These are phyloP conservation scores for Hirschioporus abietinus DNA, from an alignment of 768 basidiomycete genomes.

Conservation along the genomic window DNA sequence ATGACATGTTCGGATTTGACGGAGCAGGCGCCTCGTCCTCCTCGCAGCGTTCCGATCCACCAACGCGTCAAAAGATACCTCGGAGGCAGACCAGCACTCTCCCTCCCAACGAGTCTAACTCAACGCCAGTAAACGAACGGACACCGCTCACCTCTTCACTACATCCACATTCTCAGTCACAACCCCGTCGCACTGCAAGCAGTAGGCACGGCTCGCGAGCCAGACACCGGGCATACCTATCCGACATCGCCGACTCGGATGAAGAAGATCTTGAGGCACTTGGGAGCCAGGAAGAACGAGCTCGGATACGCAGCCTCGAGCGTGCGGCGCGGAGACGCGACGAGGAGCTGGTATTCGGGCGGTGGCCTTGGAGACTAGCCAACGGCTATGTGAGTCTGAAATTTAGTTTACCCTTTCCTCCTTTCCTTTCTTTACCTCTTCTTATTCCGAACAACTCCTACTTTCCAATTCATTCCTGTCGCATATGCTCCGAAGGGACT, in stretches of 20 bases:
- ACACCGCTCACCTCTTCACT: conserved; percentile 32
- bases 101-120: neutral
- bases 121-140: conserved; percentile 25
- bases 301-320: conserved; percentile 19
- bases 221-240: conserved; percentile 13
- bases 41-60: conserved; percentile 9
- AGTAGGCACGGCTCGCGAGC: conserved; percentile 6
- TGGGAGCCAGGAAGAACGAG: conserved; percentile 21
- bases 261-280: conserved; percentile 19
- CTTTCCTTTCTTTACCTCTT: neutral
- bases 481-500: neutral
- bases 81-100: conserved; percentile 1
- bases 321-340: conserved; percentile 38
- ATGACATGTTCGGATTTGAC: conserved; percentile 12
- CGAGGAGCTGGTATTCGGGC: conserved; percentile 54
- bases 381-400: conserved; percentile 56
- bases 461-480: conserved; percentile 3
- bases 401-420: neutral
- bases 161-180: conserved; percentile 14
- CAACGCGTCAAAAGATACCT: conserved; percentile 10
- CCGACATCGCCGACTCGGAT: conserved; percentile 13
- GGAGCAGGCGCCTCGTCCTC: conserved; percentile 19
- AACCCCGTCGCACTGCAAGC: conserved; percentile 3
- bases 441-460: neutral
- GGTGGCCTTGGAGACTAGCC: conserved; percentile 63